Conservation (phyloP, 352 stramenopile species). For the Globisporangium yorkense region DNA sequence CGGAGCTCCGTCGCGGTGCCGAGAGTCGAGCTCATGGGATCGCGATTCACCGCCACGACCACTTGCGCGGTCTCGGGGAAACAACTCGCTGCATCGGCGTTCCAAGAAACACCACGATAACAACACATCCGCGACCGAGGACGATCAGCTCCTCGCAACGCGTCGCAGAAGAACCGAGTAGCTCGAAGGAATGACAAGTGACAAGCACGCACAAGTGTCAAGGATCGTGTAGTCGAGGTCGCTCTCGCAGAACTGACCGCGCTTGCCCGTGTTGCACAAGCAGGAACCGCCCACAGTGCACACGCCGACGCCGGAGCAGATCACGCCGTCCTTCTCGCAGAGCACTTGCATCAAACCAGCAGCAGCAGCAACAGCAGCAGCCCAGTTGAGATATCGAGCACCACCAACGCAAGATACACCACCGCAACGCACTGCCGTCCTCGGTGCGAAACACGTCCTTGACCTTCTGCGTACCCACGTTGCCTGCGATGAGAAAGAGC, state of each 20-base stretch:
- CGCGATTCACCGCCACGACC: constrained; percentile 12
- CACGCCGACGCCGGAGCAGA: constrained; percentile 59
- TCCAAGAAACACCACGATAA: no score
- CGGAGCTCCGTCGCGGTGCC: constrained; percentile 16
- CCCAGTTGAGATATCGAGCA: not conserved
- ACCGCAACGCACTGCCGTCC: constrained; percentile 47
- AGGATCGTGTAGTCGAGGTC: constrained; percentile 45
- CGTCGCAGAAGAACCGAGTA: not conserved
- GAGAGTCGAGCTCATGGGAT: not conserved
- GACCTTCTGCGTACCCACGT: constrained; percentile 62
- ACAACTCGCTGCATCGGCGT: constrained; percentile 32
- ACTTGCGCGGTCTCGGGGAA: constrained; percentile 51
- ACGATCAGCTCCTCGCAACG: not conserved
- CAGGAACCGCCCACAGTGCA: constrained; percentile 66
- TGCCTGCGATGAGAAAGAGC: constrained; percentile 63
- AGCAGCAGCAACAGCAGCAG: not conserved
- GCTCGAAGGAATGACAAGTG: not conserved
- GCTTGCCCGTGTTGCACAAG: constrained; percentile 53
- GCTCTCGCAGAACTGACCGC: constrained; percentile 46
- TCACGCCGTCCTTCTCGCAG: constrained; percentile 60
- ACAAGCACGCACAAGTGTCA: constrained; percentile 24
- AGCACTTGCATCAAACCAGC: constrained; percentile 31
- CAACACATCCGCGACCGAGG: not conserved
- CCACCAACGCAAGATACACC: not conserved
- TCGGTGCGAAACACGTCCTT: constrained; percentile 66